These are phyloP conservation scores for Candida corydali DNA, from an alignment of 805 yeast genomes.

Conservation along the genomic window DNA sequence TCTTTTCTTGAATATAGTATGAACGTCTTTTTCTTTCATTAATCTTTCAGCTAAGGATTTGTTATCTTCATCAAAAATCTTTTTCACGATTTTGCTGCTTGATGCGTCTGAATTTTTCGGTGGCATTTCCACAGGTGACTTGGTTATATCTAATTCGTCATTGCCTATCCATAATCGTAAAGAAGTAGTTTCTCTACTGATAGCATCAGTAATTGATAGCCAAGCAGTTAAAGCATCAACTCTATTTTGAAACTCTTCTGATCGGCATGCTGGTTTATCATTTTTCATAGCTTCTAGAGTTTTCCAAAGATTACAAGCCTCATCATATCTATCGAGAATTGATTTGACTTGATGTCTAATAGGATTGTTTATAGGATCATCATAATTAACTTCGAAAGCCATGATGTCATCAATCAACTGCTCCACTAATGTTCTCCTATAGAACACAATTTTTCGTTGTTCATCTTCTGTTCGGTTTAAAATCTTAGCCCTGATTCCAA, in stretches of 20 bases:
- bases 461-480: conserved; percentile 78
- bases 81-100: conserved; percentile 15
- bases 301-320: conserved; percentile 74
- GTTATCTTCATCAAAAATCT: conserved; percentile 52
- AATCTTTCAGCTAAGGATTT: conserved; percentile 78
- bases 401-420: conserved; percentile 64
- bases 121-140: conserved; percentile 20
- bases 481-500: conserved; percentile 78
- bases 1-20: conserved; percentile 64
- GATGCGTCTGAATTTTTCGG: conserved; percentile 11
- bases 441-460: conserved; percentile 65
- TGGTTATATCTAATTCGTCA: conserved; percentile 64
- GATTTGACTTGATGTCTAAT: conserved; percentile 48
- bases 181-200: conserved; percentile 56
- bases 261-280: conserved; percentile 69
- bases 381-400: conserved; percentile 54
- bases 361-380: conserved; percentile 21
- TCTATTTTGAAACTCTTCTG: conserved; percentile 58
- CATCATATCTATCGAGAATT: conserved; percentile 58
- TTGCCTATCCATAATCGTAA: conserved; percentile 82
- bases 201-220: conserved; percentile 69
- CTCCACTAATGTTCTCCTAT: conserved; percentile 69
- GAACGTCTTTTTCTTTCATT: conserved; percentile 75
- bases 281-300: conserved; percentile 70
- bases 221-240: conserved; percentile 81